Base-by-base conservation (phyloP, 176 grass and related monocot genomes). In the Cenchrus fungigraminus region DNA sequence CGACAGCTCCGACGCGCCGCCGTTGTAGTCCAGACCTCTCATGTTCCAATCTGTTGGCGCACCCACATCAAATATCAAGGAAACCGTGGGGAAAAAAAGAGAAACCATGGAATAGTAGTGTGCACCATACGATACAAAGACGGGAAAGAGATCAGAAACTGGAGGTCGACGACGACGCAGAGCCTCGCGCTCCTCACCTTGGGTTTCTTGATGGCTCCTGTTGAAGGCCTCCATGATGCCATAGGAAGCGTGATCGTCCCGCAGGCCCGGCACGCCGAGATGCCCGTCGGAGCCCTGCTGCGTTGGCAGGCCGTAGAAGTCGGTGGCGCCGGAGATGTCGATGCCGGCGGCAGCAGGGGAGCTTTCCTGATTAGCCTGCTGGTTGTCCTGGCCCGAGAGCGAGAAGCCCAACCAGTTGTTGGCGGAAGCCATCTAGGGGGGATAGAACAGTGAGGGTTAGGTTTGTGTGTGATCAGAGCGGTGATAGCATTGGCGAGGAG, bases 381-480 rank as follows among this genome's bases (percentile, higher is more conserved):
- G 77, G 45, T 74, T 78, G 19, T 95, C 93, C 82, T 95, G 90
- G 19, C 85, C 82, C 8, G 87, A 92, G 58, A 95, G 87, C 12
- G 93, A 95, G 85, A 95, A 95, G 34, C 78, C 90, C 19, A 95
- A 49, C 93, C 93, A 95, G 85, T 95, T 87, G 82, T 95, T 95
- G 15, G 81, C 55, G 42, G 93, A 95, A 79, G 90, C 82, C 90
- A 95, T 94, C 77, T 34, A 25, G 12, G 47, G 70, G 16, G 37
- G 85, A 43, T 84, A 87, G 53, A 64, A 76, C 81, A 91, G 63
- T 68, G 32, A 25, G 43, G 64, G 45, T 65, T 65, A n/a, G 62
- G 37, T 57, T 71, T 54, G 20, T 55, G 74, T 74, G 43, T 64
- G 89, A 80, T 80, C 70, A 91, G 81, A 84, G 63, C 34, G 53